A percentile compares a stretch with the other conserved stretches of the same genome.
phyloP scores from a whole-genome alignment of 2,329 filamentous ascomycete genomes.

The Septoria petroselini region DNA sequence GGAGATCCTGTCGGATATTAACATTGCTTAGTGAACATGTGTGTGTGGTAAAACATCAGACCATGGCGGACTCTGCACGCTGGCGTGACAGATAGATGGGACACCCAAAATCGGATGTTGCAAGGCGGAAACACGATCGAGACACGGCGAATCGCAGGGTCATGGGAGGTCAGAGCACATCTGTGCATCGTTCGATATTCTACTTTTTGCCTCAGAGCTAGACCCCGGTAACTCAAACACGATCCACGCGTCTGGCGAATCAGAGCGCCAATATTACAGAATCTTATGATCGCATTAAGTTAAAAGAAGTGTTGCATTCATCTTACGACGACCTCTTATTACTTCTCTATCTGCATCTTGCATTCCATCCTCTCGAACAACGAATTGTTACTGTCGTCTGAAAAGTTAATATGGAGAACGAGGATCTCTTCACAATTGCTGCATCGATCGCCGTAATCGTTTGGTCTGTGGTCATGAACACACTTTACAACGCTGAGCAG shows the following conservation, averaged over 20 bases:
- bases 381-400: too few relatives aligned
- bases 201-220: conserved; percentile 9
- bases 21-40: too few relatives aligned
- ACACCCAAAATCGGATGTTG: too few relatives aligned
- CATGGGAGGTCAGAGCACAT: not conserved
- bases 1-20: conserved; percentile 9
- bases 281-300: conserved; percentile 6
- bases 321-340: not conserved
- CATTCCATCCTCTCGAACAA: too few relatives aligned
- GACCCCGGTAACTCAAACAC: conserved; percentile 10
- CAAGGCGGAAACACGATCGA: too few relatives aligned
- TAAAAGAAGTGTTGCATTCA: not conserved
- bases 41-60: too few relatives aligned
- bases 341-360: too few relatives aligned
- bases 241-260: conserved; percentile 6
- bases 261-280: conserved; percentile 8
- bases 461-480: conserved; percentile 14
- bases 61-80: too few relatives aligned
- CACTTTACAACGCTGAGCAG: conserved; percentile 11
- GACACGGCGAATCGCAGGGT: too few relatives aligned
- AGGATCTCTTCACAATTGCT: conserved; percentile 10
- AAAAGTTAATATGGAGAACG: conserved; percentile 5
- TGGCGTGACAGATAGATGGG: too few relatives aligned
- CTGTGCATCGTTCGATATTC: conserved; percentile 11
- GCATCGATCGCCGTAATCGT: conserved; percentile 11